These are phyloP conservation scores for Nothopassalora personata DNA, from an alignment of 2,329 filamentous ascomycete species.

Conservation along the genomic window DNA sequence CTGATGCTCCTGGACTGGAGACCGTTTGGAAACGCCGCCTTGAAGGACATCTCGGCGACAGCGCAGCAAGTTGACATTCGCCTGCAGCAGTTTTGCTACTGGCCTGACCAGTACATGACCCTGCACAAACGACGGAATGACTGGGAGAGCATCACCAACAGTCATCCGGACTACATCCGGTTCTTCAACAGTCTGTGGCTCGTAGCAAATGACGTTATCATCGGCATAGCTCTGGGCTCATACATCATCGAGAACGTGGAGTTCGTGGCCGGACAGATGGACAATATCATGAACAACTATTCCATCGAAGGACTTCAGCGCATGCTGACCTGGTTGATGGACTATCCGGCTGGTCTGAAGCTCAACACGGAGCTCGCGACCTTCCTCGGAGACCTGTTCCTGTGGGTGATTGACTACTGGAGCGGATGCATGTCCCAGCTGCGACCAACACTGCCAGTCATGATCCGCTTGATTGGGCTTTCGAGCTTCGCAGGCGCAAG, in stretches of 20 bases:
- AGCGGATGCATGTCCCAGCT: slow-evolving; percentile 73
- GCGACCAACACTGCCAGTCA: slow-evolving; percentile 71
- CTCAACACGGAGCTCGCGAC: slow-evolving; percentile 86
- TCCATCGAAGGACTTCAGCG: slow-evolving; percentile 81
- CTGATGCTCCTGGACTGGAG: slow-evolving; percentile 81
- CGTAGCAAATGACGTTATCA: slow-evolving; percentile 96
- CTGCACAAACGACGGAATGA: slow-evolving; percentile 82
- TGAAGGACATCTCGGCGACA: slow-evolving; percentile 94
- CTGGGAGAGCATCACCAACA: slow-evolving; percentile 93
- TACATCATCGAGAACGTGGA: slow-evolving; percentile 94
- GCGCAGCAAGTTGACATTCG: slow-evolving; percentile 97
- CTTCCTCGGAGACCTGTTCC: slow-evolving; percentile 91
- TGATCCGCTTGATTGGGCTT: slow-evolving; percentile 90
- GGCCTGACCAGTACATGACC: slow-evolving; percentile 94
- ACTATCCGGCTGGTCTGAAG: slow-evolving; percentile 89
- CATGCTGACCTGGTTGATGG: slow-evolving; percentile 94
- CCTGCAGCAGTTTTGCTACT: slow-evolving; percentile 96
- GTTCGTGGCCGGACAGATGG: slow-evolving; percentile 76
- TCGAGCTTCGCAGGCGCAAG: slow-evolving; percentile 93
- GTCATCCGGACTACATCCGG: slow-evolving; percentile 94
- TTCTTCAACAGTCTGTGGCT: slow-evolving; percentile 99
- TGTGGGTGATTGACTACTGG: slow-evolving; percentile 99
- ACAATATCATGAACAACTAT: slow-evolving; percentile 68
- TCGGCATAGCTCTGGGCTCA: slow-evolving; percentile 90
- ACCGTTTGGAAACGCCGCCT: slow-evolving; percentile 67